Evolutionary conservation across 768 basidiomycete genomes (phyloP).

Genomic region (Phlebiopsis gigantea): DNA sequence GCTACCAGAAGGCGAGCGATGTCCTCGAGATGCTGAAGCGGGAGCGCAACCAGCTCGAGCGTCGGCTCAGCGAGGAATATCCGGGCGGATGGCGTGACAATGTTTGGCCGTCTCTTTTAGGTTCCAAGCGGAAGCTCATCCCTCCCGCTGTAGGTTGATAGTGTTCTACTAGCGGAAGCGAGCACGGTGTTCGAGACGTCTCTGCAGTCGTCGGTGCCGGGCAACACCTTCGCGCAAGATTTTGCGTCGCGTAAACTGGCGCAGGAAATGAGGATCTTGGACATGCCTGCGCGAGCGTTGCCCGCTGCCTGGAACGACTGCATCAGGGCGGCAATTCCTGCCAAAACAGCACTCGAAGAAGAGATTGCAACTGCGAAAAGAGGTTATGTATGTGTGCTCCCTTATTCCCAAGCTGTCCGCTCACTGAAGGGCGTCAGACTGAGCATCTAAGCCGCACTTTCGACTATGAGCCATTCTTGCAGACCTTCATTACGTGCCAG

Average conservation of each 20-base stretch:
- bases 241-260: constrained; percentile 43
- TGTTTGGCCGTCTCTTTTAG: constrained; percentile 14
- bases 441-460: constrained; percentile 55
- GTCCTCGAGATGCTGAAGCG: constrained; percentile 48
- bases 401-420: neutral
- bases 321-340: constrained; percentile 32
- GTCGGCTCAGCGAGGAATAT: constrained; percentile 31
- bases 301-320: constrained; percentile 42
- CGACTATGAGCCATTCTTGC: constrained; percentile 60
- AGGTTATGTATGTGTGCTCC: constrained; percentile 37
- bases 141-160: constrained; percentile 34
- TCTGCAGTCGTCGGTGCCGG: constrained; percentile 20
- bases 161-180: constrained; percentile 26
- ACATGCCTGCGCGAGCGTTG: constrained; percentile 35
- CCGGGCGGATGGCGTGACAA: constrained; percentile 34
- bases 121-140: too few relatives aligned
- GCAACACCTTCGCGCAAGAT: constrained; percentile 33
- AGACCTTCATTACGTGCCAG: constrained; percentile 37
- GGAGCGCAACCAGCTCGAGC: constrained; percentile 41
- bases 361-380: constrained; percentile 39
- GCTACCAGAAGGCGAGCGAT: constrained; percentile 43
- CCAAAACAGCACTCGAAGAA: constrained; percentile 41
- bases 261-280: constrained; percentile 38
- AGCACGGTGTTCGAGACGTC: constrained; percentile 29
- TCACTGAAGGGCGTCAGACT: constrained; percentile 29